phyloP scores from a whole-genome alignment of 1,139 yeast genomes.

The Zygoascus sp. region DNA sequence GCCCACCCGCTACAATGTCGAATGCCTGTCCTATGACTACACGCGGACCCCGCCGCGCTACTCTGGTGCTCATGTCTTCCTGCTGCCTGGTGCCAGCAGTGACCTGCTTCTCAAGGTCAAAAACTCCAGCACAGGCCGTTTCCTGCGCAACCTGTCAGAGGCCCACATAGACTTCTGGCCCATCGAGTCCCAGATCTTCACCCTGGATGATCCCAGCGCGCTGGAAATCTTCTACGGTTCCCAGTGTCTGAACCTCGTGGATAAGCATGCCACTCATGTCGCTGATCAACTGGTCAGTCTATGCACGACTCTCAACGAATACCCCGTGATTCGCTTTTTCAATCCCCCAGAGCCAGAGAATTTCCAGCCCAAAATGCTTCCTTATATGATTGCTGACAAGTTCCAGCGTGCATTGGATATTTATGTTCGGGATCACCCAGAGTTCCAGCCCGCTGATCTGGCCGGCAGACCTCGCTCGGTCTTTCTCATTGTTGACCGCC shows the following conservation, averaged over 20 bases:
- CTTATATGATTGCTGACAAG: conserved; percentile 67
- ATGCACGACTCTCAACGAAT: conserved; percentile 79
- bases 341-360: conserved; percentile 20
- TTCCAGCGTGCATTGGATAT: conserved; percentile 70
- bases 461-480: conserved; percentile 61
- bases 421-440: conserved; percentile 63
- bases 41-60: conserved; percentile 50
- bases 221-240: conserved; percentile 71
- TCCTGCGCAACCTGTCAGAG: conserved; percentile 24
- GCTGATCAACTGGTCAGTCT: conserved; percentile 62
- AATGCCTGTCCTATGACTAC: conserved; percentile 59
- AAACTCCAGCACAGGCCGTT: conserved; percentile 27
- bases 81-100: conserved; percentile 46
- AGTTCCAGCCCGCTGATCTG: conserved; percentile 47
- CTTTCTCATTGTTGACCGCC: conserved; percentile 72
- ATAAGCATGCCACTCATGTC: conserved; percentile 52
- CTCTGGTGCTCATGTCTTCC: conserved; percentile 52
- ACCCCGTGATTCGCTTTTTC: conserved; percentile 77
- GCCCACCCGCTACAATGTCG: conserved; percentile 50
- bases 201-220: conserved; percentile 44
- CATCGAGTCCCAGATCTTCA: conserved; percentile 46
- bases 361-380: conserved; percentile 54
- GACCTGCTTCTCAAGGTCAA: conserved; percentile 24
- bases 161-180: conserved; percentile 43
- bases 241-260: conserved; percentile 58